phyloP scores from a whole-genome alignment of 2,329 filamentous ascomycete species.

The Metarhizium humberi region DNA sequence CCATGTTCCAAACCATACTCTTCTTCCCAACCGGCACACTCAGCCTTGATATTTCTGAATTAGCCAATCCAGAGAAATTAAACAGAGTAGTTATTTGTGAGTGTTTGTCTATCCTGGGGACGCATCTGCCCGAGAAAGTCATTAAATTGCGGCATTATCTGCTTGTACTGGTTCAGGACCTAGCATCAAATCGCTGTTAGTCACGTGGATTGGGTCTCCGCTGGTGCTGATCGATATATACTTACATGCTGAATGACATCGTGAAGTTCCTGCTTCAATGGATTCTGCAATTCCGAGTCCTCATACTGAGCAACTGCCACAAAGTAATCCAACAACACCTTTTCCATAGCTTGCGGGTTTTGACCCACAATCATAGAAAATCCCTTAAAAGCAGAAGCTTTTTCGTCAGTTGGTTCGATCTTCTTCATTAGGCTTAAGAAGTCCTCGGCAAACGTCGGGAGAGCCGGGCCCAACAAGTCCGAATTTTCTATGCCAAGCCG shows the following conservation, averaged over 20 bases:
- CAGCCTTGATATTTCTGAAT: background rate
- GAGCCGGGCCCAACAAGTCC: slow-evolving; percentile 66
- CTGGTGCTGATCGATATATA: slow-evolving; percentile 4
- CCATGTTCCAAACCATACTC: background rate
- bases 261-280: slow-evolving; percentile 56
- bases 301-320: slow-evolving; percentile 71
- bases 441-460: slow-evolving; percentile 69
- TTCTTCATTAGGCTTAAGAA: slow-evolving; percentile 78
- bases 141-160: slow-evolving; percentile 50
- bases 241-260: slow-evolving; percentile 69
- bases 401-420: slow-evolving; percentile 84
- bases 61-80: slow-evolving; percentile 11
- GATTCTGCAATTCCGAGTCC: slow-evolving; percentile 50
- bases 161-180: slow-evolving; percentile 46
- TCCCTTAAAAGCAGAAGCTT: slow-evolving; percentile 84
- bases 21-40: background rate
- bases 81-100: slow-evolving; percentile 39
- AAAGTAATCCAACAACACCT: slow-evolving; percentile 74
- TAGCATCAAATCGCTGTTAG: slow-evolving; percentile 14
- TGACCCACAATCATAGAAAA: slow-evolving; percentile 77
- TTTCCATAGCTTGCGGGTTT: slow-evolving; percentile 90
- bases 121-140: slow-evolving; percentile 44
- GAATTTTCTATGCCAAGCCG: slow-evolving; percentile 74
- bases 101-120: slow-evolving; percentile 37
- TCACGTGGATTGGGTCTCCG: background rate